Conservation (phyloP, 805 yeast species). For the Lipomyces spencermartinsiae region DNA sequence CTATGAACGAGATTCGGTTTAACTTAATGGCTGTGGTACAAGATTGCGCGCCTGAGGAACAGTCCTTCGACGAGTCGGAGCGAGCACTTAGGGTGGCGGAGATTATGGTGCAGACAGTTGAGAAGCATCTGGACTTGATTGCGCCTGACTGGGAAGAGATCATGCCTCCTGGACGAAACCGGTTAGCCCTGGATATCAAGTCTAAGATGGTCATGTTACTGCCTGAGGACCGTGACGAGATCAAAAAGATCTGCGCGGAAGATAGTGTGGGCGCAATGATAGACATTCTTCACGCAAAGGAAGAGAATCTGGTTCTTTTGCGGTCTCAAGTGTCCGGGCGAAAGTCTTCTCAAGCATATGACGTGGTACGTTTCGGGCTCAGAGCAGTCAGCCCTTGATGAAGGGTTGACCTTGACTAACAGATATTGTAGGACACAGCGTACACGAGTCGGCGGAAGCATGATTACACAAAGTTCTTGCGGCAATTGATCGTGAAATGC, state of each 20-base stretch:
- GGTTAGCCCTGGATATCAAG: neutral
- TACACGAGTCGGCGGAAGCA: neutral
- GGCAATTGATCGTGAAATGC: neutral
- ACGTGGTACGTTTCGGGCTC: neutral
- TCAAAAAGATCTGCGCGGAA: neutral
- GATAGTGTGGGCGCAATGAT: neutral
- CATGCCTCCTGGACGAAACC: neutral
- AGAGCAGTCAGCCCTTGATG: neutral
- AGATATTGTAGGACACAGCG: neutral
- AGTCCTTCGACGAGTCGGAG: neutral
- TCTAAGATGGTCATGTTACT: neutral
- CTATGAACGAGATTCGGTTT: slow-evolving; percentile 30
- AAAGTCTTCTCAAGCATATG: neutral
- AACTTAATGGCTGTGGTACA: slow-evolving; percentile 31
- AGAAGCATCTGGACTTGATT: neutral
- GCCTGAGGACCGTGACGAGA: neutral
- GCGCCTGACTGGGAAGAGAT: neutral
- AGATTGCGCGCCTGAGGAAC: slow-evolving; percentile 5
- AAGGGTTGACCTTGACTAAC: neutral
- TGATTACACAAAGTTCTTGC: slow-evolving; percentile 4
- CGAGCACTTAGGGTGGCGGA: neutral
- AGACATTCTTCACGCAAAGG: neutral
- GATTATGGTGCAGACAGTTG: neutral
- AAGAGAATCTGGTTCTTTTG: neutral
- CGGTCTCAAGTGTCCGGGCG: neutral